Conservation (phyloP, 768 basidiomycete genomes). For the Tricholoma hemisulphureum region DNA sequence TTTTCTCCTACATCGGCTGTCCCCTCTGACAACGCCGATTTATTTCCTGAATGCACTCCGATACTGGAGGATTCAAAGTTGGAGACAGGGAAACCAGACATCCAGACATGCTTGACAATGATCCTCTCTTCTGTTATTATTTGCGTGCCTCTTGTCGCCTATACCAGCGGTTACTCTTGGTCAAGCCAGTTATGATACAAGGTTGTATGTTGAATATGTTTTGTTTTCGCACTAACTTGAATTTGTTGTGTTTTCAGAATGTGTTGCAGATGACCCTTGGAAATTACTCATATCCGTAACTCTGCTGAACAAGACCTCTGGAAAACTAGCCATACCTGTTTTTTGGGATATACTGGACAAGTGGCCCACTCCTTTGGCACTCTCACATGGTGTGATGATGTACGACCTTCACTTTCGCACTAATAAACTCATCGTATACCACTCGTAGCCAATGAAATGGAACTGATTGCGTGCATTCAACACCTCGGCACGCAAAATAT, state of each 20-base stretch:
- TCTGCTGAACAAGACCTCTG: conserved; percentile 69
- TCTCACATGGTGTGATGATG: conserved; percentile 49
- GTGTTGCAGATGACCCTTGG: conserved; percentile 59
- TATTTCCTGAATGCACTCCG: background rate
- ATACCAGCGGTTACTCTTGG: conserved; percentile 20
- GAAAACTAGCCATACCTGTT: conserved; percentile 60
- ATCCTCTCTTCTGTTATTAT: conserved; percentile 29
- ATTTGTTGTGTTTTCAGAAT: conserved; percentile 35
- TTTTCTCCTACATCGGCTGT: conserved; percentile 1
- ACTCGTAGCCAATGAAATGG: conserved; percentile 39
- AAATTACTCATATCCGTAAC: conserved; percentile 65
- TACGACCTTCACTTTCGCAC: background rate
- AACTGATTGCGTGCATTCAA: conserved; percentile 46
- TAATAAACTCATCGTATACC: background rate
- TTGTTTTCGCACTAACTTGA: background rate
- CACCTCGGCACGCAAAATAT: conserved; percentile 60
- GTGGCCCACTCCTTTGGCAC: conserved; percentile 57
- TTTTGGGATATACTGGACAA: conserved; percentile 54
- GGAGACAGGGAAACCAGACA: background rate
- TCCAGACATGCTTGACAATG: conserved; percentile 2
- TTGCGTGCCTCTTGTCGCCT: conserved; percentile 21
- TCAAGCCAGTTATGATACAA: conserved; percentile 42
- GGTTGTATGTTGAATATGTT: conserved; percentile 28
- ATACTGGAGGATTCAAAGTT: background rate
- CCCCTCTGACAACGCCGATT: background rate